phyloP scores from a whole-genome alignment of 1,139 yeast species.

The Scheffersomyces segobiensis region DNA sequence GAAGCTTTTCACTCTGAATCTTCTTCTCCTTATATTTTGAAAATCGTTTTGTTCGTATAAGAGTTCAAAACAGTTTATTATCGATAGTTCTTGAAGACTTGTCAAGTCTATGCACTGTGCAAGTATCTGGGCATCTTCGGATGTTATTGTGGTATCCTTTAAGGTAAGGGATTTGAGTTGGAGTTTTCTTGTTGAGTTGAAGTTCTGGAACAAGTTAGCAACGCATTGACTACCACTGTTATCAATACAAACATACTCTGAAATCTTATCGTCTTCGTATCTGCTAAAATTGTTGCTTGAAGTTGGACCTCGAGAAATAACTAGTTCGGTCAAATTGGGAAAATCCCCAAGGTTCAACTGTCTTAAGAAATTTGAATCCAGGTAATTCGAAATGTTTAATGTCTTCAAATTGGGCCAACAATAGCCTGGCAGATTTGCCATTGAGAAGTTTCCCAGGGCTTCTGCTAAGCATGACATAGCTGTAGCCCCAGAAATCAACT shows the following conservation, averaged over 20 bases:
- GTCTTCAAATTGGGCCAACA: constrained; percentile 1
- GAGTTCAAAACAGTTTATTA: constrained; percentile 23
- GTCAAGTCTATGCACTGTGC: constrained; percentile 1
- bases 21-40: constrained; percentile 6
- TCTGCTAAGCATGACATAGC: constrained; percentile 2
- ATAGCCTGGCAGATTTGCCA: background rate
- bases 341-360: constrained; percentile 4
- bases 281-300: background rate
- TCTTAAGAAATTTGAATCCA: constrained; percentile 2
- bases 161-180: background rate
- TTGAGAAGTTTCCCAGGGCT: constrained; percentile 10
- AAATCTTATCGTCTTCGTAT: background rate
- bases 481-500: constrained; percentile 1
- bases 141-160: constrained; percentile 5
- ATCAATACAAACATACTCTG: background rate
- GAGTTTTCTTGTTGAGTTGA: background rate
- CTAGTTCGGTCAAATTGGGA: constrained; percentile 6
- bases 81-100: constrained; percentile 8
- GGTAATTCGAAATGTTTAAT: constrained; percentile 6
- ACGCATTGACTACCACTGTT: background rate
- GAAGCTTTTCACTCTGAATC: constrained; percentile 10
- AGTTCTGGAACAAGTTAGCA: background rate
- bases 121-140: constrained; percentile 3
- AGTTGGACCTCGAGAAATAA: constrained; percentile 4
- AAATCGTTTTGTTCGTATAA: constrained; percentile 9